Base-by-base conservation (phyloP, 176 grass and related monocot species). In the Tillandsia fasciculata region DNA sequence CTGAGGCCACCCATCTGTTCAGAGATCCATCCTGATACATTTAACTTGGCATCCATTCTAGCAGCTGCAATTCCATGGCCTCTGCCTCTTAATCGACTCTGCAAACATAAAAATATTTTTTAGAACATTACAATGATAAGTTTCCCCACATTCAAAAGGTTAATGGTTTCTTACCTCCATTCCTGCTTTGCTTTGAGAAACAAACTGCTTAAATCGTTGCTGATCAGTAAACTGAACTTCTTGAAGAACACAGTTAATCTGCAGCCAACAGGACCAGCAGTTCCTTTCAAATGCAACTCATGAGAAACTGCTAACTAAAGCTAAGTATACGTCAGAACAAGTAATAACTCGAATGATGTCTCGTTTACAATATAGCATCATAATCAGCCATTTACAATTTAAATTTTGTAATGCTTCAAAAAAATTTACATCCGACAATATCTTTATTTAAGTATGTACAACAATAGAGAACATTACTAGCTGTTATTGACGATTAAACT, bases 191-290 rank as follows among this genome's bases (percentile, higher is more conserved):
- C 94, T 99, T 84, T 93, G 94, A 65, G 75, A 93, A 90, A 99
- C 94, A 84, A 99, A 99, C 74, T 99, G 94, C 74, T 87, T 99
- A 81, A 99, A 99, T 50, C 94, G 85, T 64, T 90, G 89, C 50
- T 90, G 89, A 71, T 99, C 89, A 66, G 87, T 99, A 68, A 93
- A 99, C 68, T 99, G 94, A 78, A 99, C 94, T 72, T 99, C 89
- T 76, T 99, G 94, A 70, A 99, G 89, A 90, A 99, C 78, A 69
- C 69, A 84, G 67, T 81, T 83, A 27, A 99, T 99, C 94, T 99
- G 83, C 59, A 90, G 74, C 66, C 53, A 73, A 52, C 23, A 74
- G 51, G 69, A 80, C 42, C 52, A 54, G 12, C 2, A 49, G 20
- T 85, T 70, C 48, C 15, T 63, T 75, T 26, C 50, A 74, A 27